Evolutionary conservation across 2,329 filamentous ascomycete species (phyloP).

Genomic region (Monosporascus sp.): DNA sequence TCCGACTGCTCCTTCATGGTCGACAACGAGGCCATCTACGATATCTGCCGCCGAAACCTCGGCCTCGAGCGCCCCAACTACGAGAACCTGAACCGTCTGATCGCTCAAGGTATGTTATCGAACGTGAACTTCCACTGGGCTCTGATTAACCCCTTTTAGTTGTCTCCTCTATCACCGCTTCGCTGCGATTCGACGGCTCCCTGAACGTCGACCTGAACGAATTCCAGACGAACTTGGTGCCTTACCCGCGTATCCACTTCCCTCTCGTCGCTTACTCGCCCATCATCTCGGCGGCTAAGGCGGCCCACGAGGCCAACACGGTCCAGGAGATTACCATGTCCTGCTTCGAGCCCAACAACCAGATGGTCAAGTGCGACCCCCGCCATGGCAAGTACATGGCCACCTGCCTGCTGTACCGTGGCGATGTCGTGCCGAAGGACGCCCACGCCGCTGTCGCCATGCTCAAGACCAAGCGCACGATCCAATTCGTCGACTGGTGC

Average conservation of each 20-base stretch:
- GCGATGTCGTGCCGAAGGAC: constrained; percentile 96
- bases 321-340: constrained; percentile 98
- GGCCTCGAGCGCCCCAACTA: constrained; percentile 96
- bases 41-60: constrained; percentile 97
- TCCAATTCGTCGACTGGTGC: constrained; percentile 99
- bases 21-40: constrained; percentile 99
- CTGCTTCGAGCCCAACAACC: constrained; percentile 99
- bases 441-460: constrained; percentile 87
- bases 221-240: constrained; percentile 99
- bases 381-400: constrained; percentile 99
- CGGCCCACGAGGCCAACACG: constrained; percentile 95
- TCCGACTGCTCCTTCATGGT: constrained; percentile 99
- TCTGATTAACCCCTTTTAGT: constrained; percentile 48
- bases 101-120: constrained; percentile 73
- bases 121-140: constrained; percentile 1
- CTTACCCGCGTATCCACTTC: constrained; percentile 99
- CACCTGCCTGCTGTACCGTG: constrained; percentile 95
- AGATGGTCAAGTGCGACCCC: constrained; percentile 99
- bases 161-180: constrained; percentile 96
- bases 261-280: constrained; percentile 94
- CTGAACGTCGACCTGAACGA: constrained; percentile 99
- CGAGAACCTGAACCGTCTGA: constrained; percentile 97
- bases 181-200: constrained; percentile 95
- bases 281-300: constrained; percentile 91
- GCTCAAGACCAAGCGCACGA: constrained; percentile 98